phyloP scores from a whole-genome alignment of 2,329 filamentous ascomycete species.

The Fonsecaea pugnacius region DNA sequence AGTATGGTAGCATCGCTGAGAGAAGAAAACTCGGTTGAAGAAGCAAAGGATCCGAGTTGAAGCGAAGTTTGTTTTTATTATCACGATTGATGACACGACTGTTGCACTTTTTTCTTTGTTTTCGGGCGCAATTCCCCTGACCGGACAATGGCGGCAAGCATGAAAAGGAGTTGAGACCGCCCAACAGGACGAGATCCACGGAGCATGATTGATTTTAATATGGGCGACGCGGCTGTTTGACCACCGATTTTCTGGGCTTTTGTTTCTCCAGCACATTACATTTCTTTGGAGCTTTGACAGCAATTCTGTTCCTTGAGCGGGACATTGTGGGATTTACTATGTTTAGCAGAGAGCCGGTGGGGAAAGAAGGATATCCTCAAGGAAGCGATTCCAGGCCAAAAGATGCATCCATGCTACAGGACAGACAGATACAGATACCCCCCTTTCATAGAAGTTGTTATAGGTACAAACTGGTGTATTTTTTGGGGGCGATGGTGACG shows the following conservation, averaged over 20 bases:
- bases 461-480: neutral
- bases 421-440: conserved; percentile 8
- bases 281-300: conserved; percentile 18
- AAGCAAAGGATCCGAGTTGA: conserved; percentile 32
- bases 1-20: conserved; percentile 38
- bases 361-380: conserved; percentile 3
- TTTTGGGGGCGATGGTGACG: neutral
- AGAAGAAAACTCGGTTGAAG: conserved; percentile 32
- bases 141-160: neutral
- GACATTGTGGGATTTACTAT: conserved; percentile 4
- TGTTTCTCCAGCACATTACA: neutral
- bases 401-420: conserved; percentile 1
- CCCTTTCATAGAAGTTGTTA: conserved; percentile 2
- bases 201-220: conserved; percentile 22
- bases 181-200: conserved; percentile 21
- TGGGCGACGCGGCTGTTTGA: conserved; percentile 10
- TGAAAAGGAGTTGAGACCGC: conserved; percentile 8
- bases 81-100: conserved; percentile 29
- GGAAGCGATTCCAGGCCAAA: conserved; percentile 5
- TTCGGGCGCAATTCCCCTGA: neutral
- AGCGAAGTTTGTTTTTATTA: conserved; percentile 27
- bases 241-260: conserved; percentile 6
- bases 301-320: neutral
- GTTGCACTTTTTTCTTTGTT: conserved; percentile 16
- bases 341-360: conserved; percentile 2